Conservation (phyloP, 805 yeast species). For the Vanderwaltozyma tropicalis region DNA sequence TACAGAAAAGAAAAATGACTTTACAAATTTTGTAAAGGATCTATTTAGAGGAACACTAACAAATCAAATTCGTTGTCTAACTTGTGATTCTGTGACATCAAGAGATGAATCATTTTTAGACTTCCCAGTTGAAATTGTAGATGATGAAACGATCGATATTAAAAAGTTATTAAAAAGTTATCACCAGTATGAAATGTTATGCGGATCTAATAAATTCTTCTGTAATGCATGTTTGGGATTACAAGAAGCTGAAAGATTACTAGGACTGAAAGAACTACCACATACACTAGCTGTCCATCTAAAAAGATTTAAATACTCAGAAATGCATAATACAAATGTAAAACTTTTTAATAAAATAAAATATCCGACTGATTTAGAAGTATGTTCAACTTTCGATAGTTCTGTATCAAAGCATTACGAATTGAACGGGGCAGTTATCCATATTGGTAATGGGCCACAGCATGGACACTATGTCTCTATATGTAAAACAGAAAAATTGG, state of each 20-base stretch:
- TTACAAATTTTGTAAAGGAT: slow-evolving; percentile 45
- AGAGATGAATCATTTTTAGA: slow-evolving; percentile 83
- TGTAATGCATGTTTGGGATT: slow-evolving; percentile 84
- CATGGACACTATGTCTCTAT: slow-evolving; percentile 92
- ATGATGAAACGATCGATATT: slow-evolving; percentile 60
- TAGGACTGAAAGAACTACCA: slow-evolving; percentile 71
- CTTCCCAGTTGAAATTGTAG: slow-evolving; percentile 76
- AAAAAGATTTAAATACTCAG: slow-evolving; percentile 86
- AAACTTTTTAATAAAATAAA: slow-evolving; percentile 77
- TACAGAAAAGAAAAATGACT: slow-evolving; percentile 9
- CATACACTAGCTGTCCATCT: slow-evolving; percentile 70
- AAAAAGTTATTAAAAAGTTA: slow-evolving; percentile 38
- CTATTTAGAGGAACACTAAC: slow-evolving; percentile 79
- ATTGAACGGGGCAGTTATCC: slow-evolving; percentile 77
- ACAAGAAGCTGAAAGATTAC: slow-evolving; percentile 89
- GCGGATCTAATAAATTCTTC: slow-evolving; percentile 81
- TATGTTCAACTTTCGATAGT: slow-evolving; percentile 41
- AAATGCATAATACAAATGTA: slow-evolving; percentile 64
- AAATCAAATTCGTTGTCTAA: slow-evolving; percentile 81
- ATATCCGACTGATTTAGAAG: slow-evolving; percentile 64
- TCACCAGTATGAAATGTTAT: slow-evolving; percentile 73
- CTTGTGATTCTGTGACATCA: slow-evolving; percentile 73
- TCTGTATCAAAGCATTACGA: slow-evolving; percentile 52
- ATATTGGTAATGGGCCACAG: slow-evolving; percentile 95
- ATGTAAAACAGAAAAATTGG: slow-evolving; percentile 63